A percentile compares a stretch with the other conserved stretches of the same genome.
These are phyloP conservation scores for Wickerhamiella sergipiensis DNA, from an alignment of 805 yeast species.

Conservation along the genomic window DNA sequence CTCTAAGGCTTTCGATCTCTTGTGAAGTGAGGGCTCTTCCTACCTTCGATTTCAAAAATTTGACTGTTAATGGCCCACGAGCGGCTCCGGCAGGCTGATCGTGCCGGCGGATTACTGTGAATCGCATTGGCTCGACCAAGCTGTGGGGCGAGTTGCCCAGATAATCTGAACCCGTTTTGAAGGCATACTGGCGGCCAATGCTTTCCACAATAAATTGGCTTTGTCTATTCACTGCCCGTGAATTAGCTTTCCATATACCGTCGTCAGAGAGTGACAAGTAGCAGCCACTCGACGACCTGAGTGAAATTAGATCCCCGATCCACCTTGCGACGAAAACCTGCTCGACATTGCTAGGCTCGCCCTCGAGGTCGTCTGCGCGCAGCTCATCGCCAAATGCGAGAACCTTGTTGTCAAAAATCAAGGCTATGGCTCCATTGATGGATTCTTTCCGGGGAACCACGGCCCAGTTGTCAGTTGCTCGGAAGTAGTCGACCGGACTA, in stretches of 20 bases:
- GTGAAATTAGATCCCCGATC: neutral
- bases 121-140: neutral
- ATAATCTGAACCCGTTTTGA: neutral
- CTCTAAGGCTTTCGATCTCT: neutral
- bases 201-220: neutral
- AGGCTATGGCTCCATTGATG: neutral
- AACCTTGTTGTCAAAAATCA: neutral
- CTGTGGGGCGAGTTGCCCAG: neutral
- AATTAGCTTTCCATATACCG: neutral
- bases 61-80: neutral
- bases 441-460: neutral
- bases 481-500: neutral
- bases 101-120: neutral
- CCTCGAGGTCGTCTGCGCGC: neutral
- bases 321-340: neutral
- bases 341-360: neutral
- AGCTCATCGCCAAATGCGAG: neutral
- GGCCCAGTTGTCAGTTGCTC: neutral
- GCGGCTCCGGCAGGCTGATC: neutral
- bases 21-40: neutral
- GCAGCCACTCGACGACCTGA: neutral
- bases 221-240: neutral
- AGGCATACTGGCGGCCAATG: neutral
- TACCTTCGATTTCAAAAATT: neutral
- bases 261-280: neutral